Base-by-base conservation (phyloP, 257 asterid genomes). In the Nicotiana obtusifolia region DNA sequence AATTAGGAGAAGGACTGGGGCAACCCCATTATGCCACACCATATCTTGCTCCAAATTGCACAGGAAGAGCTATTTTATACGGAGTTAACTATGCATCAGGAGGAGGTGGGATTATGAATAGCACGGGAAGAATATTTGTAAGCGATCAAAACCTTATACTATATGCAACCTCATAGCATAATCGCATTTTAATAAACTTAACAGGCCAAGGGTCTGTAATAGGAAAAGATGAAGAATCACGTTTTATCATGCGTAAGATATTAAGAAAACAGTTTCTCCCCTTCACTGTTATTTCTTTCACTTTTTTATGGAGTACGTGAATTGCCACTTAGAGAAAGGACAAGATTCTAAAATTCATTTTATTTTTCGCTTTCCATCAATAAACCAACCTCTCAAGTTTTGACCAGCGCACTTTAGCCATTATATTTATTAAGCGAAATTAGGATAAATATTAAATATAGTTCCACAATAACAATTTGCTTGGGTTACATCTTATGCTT, bases 71-170 rank as follows among this genome's bases (percentile, higher is more conserved):
- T 54, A 14, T 92, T 76, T 62, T 95, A 17, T 83, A 88, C 17
- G 99, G 99, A 2, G 99, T 94, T 20, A 95, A 94, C 80, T 95
- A 95, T 68, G 99, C 99, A 19, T 95, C 99, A 0, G 98, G 99
- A 1, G 99, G 97, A 14, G 99, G 98, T 1, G 99, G 99, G 59
- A 91, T 94, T 85, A 89, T 94, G 97, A 95, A 95, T 56, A 96
- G 91, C 82, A 92, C 98, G 0, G 99, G 99, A 80, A 81, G 87
- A 65, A 86, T 95, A 81, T 95, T 95, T 80, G 99, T 95, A 86
- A 88, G 98, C 66, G 0, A 33, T 73, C n/a, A 61, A 26, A 54
- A 10, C 30, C 0, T 17, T 10, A n/a, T n/a, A n/a, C n/a, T n/a
- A n/a, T n/a, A n/a, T n/a, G n/a, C n/a, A n/a, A n/a, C n/a, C n/a